Evolutionary conservation across 306 rosid species (phyloP), one percentile per base, ranked within the genome.

Genomic region (Cucurbita moschata): DNA sequence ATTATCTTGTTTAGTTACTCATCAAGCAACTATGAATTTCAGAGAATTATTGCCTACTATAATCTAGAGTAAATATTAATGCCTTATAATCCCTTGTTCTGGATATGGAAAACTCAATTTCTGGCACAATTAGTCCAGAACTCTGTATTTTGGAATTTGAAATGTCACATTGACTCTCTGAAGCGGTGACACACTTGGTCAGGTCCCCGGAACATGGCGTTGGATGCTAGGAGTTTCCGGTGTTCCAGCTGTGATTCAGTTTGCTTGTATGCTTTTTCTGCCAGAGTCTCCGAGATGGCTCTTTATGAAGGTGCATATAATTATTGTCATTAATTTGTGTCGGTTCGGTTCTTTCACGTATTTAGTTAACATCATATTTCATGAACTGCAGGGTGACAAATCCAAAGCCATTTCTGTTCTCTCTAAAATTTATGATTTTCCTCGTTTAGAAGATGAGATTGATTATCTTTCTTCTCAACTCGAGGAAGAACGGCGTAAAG

Each of bases 211-310:
- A 55, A 92, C 98, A 30, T 92, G 98, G 98, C 76, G 98, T 68
- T 90, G 98, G 96, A 90, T 93, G 98, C 86, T 93, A 7, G 98
- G 98, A 49, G 96, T 82, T 82, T 82, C 98, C 4, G 90, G 85
- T 15, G 72, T 93, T 21, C 98, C 98, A 47, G 98, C 98, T 43
- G 13, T 90, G 35, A 57, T 90, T 85, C 98, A 90, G 79, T 92
- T 92, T 76, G 30, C 39, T 70, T 88, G 86, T 75, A 92, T 92
- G 96, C 83, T 92, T 16, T 87, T 16, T 74, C 78, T 92, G 14
- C 98, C 98, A 4, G 96, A 93, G 79, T 93, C 98, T 60, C 98
- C 98, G 1, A 82, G 93, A 74, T 93, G 98, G 98, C 98, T 93
- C 74, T 87, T 88, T 79, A 85, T 84, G 77, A 86, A 87, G 89